Percentiles rank a stretch among this genome's conserved stretches.
phyloP scores from a whole-genome alignment of 2,329 filamentous ascomycete genomes.

The Penicillium brasilianum region DNA sequence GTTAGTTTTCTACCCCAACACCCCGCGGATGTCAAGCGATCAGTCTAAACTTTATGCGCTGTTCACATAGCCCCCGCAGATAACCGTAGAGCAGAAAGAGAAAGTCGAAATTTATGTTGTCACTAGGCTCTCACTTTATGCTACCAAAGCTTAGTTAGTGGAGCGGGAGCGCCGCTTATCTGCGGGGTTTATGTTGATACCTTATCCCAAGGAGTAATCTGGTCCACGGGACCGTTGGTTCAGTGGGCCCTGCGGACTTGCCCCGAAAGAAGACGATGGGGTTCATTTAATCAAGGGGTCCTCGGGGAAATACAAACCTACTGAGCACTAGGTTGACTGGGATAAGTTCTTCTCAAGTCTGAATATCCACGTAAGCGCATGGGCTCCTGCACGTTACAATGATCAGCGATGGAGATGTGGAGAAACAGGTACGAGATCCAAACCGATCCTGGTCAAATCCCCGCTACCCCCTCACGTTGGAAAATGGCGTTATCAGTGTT shows the following conservation, averaged over 20 bases:
- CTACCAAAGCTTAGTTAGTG: constrained; percentile 1
- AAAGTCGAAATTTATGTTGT: neutral
- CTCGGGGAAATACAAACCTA: neutral
- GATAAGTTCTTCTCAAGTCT: neutral
- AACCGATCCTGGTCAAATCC: constrained; percentile 6
- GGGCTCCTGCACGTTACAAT: neutral
- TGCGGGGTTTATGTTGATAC: constrained; percentile 6
- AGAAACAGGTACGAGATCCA: constrained; percentile 37
- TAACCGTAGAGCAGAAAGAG: neutral
- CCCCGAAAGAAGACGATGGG: neutral
- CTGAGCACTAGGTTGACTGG: neutral
- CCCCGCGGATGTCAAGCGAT: neutral
- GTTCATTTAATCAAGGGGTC: neutral
- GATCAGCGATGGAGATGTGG: constrained; percentile 32
- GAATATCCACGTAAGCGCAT: neutral
- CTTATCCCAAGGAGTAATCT: neutral
- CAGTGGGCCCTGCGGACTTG: neutral
- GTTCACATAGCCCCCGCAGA: neutral
- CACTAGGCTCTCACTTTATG: neutral
- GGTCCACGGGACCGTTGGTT: neutral
- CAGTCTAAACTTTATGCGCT: neutral
- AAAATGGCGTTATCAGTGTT: constrained; percentile 8
- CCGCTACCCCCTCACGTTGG: constrained; percentile 4
- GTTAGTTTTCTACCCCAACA: neutral
- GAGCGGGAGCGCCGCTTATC: constrained; percentile 5